Conservation (phyloP, 441 rosid species). For the Raphanus hybrid region DNA sequence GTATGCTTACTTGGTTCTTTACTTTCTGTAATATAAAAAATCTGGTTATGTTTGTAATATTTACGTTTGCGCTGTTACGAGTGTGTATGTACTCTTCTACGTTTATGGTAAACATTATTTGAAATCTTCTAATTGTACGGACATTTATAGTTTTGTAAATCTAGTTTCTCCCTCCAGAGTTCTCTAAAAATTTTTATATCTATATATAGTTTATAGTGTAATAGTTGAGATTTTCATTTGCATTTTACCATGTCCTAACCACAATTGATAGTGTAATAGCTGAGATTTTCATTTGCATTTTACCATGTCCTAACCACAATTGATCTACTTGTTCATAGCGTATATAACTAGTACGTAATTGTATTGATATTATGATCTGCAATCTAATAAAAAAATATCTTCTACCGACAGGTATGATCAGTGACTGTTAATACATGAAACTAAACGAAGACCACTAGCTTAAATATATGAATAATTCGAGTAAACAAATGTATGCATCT, state of each 20-base stretch:
- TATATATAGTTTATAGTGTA: no score
- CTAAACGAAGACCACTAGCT: conserved; percentile 1
- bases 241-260: no score
- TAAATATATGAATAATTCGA: neutral
- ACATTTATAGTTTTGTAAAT: neutral
- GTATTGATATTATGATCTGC: neutral
- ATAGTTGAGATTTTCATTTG: no score
- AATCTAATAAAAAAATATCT: neutral
- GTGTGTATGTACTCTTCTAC: neutral
- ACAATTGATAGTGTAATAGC: no score
- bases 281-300: no score
- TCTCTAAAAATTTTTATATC: neutral
- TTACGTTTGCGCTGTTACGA: neutral
- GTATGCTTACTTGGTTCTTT: neutral
- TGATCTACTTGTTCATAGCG: no score
- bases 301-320: no score
- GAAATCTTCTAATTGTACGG: neutral
- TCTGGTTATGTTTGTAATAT: no score
- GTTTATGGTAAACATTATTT: no score
- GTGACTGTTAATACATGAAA: neutral
- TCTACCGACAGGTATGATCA: conserved; percentile 1
- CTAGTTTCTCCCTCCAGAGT: neutral
- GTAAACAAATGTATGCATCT: neutral
- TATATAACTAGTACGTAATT: no score
- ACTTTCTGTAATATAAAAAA: no score